Evolutionary conservation across 768 basidiomycete species (phyloP).

Genomic region (Suillus placidus): DNA sequence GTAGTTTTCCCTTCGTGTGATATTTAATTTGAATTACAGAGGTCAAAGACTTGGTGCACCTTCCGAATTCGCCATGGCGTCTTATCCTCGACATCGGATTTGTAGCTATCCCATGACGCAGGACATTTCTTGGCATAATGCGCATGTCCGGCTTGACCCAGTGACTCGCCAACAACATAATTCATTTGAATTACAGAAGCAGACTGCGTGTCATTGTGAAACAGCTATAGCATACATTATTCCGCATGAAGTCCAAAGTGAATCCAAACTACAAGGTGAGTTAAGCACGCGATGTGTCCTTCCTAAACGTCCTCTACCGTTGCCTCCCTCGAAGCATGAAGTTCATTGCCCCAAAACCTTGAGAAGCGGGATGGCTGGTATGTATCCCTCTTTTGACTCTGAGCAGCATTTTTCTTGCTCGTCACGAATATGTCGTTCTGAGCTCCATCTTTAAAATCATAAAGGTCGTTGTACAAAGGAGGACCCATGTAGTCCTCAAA

Average conservation of each 20-base stretch:
- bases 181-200: not conserved
- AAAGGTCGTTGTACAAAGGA: conserved; percentile 41
- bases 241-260: not conserved
- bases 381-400: not conserved
- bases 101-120: not conserved
- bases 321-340: not conserved
- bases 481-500: conserved; percentile 32
- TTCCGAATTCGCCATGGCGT: conserved; percentile 44
- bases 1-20: not conserved
- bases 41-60: conserved; percentile 40
- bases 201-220: not conserved
- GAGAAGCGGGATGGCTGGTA: conserved; percentile 1
- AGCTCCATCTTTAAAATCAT: conserved; percentile 46
- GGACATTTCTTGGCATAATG: not conserved
- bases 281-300: not conserved
- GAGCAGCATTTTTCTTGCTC: not conserved
- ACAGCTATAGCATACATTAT: not conserved
- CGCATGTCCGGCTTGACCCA: not conserved
- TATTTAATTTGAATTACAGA: conserved; percentile 28
- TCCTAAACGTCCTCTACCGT: not conserved
- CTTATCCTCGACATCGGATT: conserved; percentile 16
- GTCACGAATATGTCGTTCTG: conserved; percentile 45
- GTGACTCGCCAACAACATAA: not conserved
- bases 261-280: not conserved
- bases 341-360: conserved; percentile 5